These are phyloP conservation scores for Schizonepeta tenuifolia DNA, from an alignment of 257 asterid species.

Conservation along the genomic window DNA sequence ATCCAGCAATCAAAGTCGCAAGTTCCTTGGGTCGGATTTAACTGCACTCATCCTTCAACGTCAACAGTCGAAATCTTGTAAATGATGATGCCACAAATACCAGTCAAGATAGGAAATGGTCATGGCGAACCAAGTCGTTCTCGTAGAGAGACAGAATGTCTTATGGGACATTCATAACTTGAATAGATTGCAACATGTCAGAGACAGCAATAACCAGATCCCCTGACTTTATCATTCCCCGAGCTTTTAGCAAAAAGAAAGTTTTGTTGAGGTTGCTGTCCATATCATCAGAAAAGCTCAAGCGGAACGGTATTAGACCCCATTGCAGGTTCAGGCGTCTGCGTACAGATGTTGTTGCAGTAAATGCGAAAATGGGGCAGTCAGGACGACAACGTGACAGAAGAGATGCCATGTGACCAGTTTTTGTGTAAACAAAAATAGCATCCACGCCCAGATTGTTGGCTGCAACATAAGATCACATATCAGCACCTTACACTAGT, in stretches of 20 bases:
- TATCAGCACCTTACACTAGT: slow-evolving; percentile 26
- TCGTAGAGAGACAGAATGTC: slow-evolving; percentile 1
- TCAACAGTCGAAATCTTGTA: not conserved
- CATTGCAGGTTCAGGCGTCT: slow-evolving; percentile 94
- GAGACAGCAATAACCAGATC: slow-evolving; percentile 95
- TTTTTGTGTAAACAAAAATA: slow-evolving; percentile 86
- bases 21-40: slow-evolving; percentile 11
- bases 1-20: not conserved
- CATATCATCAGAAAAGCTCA: slow-evolving; percentile 94
- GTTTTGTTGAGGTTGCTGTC: slow-evolving; percentile 95
- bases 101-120: not conserved
- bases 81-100: slow-evolving; percentile 11
- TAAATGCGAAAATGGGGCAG: slow-evolving; percentile 95
- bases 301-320: slow-evolving; percentile 94
- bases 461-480: slow-evolving; percentile 53
- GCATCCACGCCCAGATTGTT: slow-evolving; percentile 94
- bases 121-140: slow-evolving; percentile 14
- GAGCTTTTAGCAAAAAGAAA: slow-evolving; percentile 80
- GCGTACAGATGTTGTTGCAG: slow-evolving; percentile 78
- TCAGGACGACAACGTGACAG: slow-evolving; percentile 96
- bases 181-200: slow-evolving; percentile 95
- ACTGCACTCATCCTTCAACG: slow-evolving; percentile 7
- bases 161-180: slow-evolving; percentile 94
- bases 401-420: slow-evolving; percentile 97
- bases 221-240: slow-evolving; percentile 95